Evolutionary conservation across 1,284 basidiomycete genomes (phyloP).

Genomic region (Melampsora larici-populina): DNA sequence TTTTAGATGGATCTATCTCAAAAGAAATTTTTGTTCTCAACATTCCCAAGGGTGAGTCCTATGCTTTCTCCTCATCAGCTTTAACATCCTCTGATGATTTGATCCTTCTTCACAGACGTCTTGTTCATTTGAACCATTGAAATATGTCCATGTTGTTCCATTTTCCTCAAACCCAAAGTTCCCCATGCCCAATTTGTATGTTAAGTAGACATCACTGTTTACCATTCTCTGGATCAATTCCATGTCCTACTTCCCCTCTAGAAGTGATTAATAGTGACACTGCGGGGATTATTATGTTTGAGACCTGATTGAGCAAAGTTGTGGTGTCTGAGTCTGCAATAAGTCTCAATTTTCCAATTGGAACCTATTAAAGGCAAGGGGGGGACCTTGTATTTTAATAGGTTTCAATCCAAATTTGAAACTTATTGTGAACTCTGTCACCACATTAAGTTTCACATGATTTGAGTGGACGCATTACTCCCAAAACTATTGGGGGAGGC

Average conservation of each 20-base stretch:
- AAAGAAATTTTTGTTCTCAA: neutral
- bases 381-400: no score
- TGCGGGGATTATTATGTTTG: no score
- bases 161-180: neutral
- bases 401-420: no score
- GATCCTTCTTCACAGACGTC: neutral
- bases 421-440: no score
- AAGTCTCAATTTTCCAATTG: no score
- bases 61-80: neutral
- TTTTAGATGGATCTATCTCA: neutral
- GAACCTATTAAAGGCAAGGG: no score
- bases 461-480: neutral
- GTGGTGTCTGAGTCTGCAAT: no score
- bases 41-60: neutral
- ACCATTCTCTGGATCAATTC: neutral
- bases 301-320: no score
- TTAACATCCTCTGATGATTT: neutral
- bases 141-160: neutral
- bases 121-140: neutral
- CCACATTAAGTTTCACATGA: no score
- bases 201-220: neutral
- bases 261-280: no score
- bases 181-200: neutral
- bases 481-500: neutral
- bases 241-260: neutral